A percentile compares a stretch with the other conserved stretches of the same genome.
phyloP scores from a whole-genome alignment of 352 stramenopile species.

The Globisporangium heterothallicum region DNA sequence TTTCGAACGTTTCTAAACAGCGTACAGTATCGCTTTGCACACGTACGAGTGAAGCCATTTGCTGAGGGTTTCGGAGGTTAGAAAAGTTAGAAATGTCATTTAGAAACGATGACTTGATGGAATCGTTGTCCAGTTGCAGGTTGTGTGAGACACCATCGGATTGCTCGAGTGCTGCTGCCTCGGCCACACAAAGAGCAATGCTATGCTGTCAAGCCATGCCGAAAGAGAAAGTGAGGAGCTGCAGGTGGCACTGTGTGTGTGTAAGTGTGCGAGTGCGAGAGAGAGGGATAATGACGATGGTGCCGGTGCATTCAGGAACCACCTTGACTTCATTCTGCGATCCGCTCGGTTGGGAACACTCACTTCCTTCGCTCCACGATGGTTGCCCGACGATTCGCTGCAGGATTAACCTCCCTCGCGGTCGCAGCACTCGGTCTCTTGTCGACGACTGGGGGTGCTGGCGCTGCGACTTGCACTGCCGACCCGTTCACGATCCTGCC shows the following conservation, averaged over 20 bases:
- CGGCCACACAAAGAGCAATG: too few species aligned
- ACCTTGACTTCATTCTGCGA: neutral
- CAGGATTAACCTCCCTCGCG: neutral
- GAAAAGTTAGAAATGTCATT: neutral
- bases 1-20: neutral
- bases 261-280: too few species aligned
- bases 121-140: too few species aligned
- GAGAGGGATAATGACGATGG: too few species aligned
- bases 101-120: neutral
- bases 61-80: too few species aligned
- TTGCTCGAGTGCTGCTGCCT: too few species aligned
- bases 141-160: too few species aligned
- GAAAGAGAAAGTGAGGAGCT: too few species aligned
- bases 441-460: neutral
- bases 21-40: neutral
- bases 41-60: neutral
- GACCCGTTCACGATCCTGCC: slow-evolving; percentile 34
- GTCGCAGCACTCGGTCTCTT: neutral
- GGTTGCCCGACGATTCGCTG: neutral
- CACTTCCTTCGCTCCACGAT: neutral
- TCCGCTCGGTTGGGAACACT: neutral
- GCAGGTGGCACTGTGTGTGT: too few species aligned
- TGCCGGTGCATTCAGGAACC: too few species aligned
- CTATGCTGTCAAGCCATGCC: too few species aligned
- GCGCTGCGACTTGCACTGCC: slow-evolving; percentile 33